Conservation (phyloP, 116 monocot genomes). For the Thalassia testudinum region DNA sequence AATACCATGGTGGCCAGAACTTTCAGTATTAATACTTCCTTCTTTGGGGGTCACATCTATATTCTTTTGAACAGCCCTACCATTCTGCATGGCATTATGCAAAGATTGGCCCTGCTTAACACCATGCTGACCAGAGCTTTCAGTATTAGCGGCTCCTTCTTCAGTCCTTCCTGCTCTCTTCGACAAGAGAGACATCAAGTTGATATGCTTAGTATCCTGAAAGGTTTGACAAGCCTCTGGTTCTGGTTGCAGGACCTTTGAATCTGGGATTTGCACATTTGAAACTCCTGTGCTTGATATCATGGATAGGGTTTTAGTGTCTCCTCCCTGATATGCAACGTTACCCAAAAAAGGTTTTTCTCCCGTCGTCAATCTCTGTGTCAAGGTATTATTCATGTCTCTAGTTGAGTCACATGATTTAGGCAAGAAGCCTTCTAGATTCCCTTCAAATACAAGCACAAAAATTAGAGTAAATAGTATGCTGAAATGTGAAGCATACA, state of each 20-base stretch:
- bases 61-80: conserved; percentile 26
- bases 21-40: conserved; percentile 25
- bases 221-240: conserved; percentile 22
- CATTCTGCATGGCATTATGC: conserved; percentile 17
- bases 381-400: conserved; percentile 40
- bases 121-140: conserved; percentile 29
- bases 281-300: conserved; percentile 17
- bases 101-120: conserved; percentile 21
- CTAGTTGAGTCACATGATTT: conserved; percentile 13
- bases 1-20: conserved; percentile 30
- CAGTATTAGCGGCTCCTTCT: conserved; percentile 23
- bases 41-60: too few relatives aligned
- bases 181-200: conserved; percentile 36
- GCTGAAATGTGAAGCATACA: not conserved
- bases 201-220: conserved; percentile 29
- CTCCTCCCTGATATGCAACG: conserved; percentile 27
- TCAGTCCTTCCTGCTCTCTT: conserved; percentile 35
- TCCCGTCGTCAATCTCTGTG: conserved; percentile 46
- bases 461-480: not conserved
- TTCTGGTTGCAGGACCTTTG: conserved; percentile 22
- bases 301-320: conserved; percentile 14
- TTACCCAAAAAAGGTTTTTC: conserved; percentile 30
- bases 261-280: conserved; percentile 18
- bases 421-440: conserved; percentile 16
- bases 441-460: conserved; percentile 22